phyloP scores from a whole-genome alignment of 2,329 filamentous ascomycete genomes.

The Pestalotiopsis sp. region DNA sequence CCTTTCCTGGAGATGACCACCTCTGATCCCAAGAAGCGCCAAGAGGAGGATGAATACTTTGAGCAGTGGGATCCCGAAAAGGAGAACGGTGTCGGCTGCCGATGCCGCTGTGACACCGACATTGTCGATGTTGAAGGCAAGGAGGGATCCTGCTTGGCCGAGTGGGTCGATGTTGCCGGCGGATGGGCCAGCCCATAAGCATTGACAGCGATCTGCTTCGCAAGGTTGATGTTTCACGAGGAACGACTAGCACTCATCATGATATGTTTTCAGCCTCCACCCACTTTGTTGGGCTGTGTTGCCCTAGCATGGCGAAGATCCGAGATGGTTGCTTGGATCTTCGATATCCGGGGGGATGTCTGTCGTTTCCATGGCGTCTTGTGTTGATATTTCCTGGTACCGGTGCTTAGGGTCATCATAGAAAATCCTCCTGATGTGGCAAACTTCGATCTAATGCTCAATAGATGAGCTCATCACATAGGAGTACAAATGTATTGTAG shows the following conservation, averaged over 20 bases:
- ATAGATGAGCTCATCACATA: background rate
- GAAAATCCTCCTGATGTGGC: background rate
- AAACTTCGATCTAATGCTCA: background rate
- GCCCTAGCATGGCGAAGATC: background rate
- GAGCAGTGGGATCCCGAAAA: conserved; percentile 82
- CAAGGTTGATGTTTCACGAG: background rate
- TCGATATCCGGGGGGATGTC: background rate
- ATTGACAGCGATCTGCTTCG: background rate
- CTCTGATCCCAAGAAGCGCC: conserved; percentile 77
- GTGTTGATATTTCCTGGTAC: conserved; percentile 3
- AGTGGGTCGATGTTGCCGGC: conserved; percentile 97
- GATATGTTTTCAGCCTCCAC: background rate
- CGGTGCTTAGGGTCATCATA: conserved; percentile 3
- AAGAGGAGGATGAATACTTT: conserved; percentile 97
- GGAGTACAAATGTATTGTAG: background rate
- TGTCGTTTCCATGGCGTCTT: background rate
- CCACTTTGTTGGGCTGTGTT: background rate
- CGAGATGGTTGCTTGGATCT: background rate
- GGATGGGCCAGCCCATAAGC: conserved; percentile 68
- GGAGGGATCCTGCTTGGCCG: conserved; percentile 88
- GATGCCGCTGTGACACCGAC: conserved; percentile 95
- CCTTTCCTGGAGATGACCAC: conserved; percentile 85
- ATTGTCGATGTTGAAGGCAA: conserved; percentile 98
- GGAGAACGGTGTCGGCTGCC: conserved; percentile 95
- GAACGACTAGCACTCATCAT: background rate